Percentiles rank a stretch among this genome's conserved stretches.
These are phyloP conservation scores for Cunninghamia lanceolata DNA, from an alignment of 75 land plant species.

Conservation along the genomic window DNA sequence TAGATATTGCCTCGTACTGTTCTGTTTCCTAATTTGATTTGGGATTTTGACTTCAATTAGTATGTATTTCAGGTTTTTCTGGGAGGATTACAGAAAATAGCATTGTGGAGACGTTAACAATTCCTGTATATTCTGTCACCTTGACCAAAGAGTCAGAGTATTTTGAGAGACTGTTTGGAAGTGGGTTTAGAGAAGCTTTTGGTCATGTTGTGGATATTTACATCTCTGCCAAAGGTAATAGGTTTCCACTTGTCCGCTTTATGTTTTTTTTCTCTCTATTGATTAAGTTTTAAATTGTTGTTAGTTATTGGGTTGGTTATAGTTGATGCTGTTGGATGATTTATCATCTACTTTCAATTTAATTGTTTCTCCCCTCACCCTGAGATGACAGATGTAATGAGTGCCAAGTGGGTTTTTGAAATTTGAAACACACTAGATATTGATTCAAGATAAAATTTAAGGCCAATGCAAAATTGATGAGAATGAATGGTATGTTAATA, in stretches of 20 bases:
- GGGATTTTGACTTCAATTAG: background rate
- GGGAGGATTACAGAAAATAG: background rate
- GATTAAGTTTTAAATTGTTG: too few species aligned
- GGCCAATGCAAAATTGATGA: too few species aligned
- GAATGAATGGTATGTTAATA: too few species aligned
- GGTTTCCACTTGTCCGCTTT: background rate
- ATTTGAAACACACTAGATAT: too few species aligned
- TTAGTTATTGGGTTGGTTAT: too few species aligned
- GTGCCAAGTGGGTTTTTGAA: too few species aligned
- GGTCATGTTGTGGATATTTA: background rate
- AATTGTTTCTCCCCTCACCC: too few species aligned
- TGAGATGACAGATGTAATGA: too few species aligned
- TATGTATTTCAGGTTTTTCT: background rate
- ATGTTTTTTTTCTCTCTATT: too few species aligned
- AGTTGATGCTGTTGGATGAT: background rate
- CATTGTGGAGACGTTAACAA: background rate
- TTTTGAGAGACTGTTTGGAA: background rate
- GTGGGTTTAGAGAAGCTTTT: slow-evolving; percentile 1
- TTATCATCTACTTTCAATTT: too few species aligned
- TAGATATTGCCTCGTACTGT: background rate
- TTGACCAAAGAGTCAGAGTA: background rate
- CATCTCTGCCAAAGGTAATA: background rate
- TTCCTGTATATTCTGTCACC: background rate
- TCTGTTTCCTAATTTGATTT: background rate
- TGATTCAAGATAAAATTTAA: too few species aligned